phyloP scores from a whole-genome alignment of 2,329 filamentous ascomycete species.

The Calonectria hongkongensis region DNA sequence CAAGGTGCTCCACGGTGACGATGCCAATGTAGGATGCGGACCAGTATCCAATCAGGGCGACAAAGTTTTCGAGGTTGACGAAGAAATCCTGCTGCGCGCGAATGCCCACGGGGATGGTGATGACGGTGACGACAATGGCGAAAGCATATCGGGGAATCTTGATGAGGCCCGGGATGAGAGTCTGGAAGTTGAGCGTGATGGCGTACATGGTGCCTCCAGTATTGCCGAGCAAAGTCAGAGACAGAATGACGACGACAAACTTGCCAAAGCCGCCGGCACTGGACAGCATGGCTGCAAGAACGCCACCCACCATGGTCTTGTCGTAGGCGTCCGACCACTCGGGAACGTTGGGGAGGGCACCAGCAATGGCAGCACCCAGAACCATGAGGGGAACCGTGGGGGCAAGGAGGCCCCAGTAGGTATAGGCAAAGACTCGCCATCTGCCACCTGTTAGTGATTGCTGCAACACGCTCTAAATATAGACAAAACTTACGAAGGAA shows the following conservation, averaged over 20 bases:
- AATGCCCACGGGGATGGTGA: slow-evolving; percentile 76
- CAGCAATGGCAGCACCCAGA: slow-evolving; percentile 78
- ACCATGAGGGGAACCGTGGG: slow-evolving; percentile 77
- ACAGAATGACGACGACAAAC: slow-evolving; percentile 76
- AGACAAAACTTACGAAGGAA: slow-evolving; percentile 64
- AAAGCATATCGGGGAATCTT: slow-evolving; percentile 75
- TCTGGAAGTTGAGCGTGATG: slow-evolving; percentile 79
- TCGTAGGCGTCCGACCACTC: slow-evolving; percentile 74
- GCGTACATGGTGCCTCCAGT: slow-evolving; percentile 76
- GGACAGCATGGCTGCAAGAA: slow-evolving; percentile 75
- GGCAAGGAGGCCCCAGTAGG: slow-evolving; percentile 72
- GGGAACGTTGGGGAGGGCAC: slow-evolving; percentile 72
- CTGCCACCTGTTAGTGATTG: slow-evolving; percentile 46
- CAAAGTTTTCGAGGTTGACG: slow-evolving; percentile 73
- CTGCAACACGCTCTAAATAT: neutral
- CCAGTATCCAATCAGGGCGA: slow-evolving; percentile 76
- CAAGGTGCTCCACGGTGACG: slow-evolving; percentile 67
- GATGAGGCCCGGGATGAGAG: slow-evolving; percentile 73
- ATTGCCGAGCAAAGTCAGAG: slow-evolving; percentile 76
- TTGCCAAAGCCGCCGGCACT: slow-evolving; percentile 77
- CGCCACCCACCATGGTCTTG: slow-evolving; percentile 72
- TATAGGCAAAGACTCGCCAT: slow-evolving; percentile 71
- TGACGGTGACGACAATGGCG: slow-evolving; percentile 73
- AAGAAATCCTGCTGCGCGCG: slow-evolving; percentile 75
- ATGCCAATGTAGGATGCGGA: slow-evolving; percentile 73